These are phyloP conservation scores for Aspergillus cristatus DNA, from an alignment of 495 filamentous ascomycete genomes.

Conservation along the genomic window DNA sequence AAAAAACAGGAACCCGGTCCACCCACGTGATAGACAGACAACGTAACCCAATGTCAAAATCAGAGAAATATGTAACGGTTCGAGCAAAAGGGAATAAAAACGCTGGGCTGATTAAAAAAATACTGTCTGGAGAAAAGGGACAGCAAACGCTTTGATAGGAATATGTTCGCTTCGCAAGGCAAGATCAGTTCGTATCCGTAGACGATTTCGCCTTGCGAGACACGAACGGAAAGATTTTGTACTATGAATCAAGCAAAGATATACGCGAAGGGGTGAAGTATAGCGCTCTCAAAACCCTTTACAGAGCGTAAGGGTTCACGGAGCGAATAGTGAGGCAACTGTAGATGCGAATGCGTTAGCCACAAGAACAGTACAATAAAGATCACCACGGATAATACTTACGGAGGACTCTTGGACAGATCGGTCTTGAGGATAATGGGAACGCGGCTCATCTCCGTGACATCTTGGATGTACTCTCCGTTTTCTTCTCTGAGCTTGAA, in stretches of 20 bases:
- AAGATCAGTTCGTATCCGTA: slow-evolving; percentile 17
- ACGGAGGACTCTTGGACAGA: slow-evolving; percentile 97
- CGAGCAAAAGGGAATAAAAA: slow-evolving; percentile 10
- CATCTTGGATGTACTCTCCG: slow-evolving; percentile 95
- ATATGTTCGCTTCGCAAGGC: slow-evolving; percentile 21
- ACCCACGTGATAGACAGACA: slow-evolving; percentile 4
- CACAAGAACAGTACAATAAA: no score
- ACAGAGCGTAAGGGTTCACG: slow-evolving; percentile 92
- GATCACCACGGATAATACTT: slow-evolving; percentile 35
- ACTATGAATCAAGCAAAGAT: slow-evolving; percentile 12
- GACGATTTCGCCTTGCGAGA: slow-evolving; percentile 5
- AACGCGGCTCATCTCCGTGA: slow-evolving; percentile 93
- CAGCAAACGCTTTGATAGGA: slow-evolving; percentile 5
- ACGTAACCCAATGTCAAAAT: background rate
- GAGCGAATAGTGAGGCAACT: slow-evolving; percentile 97
- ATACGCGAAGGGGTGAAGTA: slow-evolving; percentile 16
- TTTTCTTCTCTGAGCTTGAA: slow-evolving; percentile 88
- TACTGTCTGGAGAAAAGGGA: slow-evolving; percentile 7
- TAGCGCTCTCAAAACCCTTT: slow-evolving; percentile 10
- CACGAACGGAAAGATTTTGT: slow-evolving; percentile 5
- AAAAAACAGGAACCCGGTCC: slow-evolving; percentile 3
- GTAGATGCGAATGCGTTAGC: slow-evolving; percentile 26
- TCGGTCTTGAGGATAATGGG: slow-evolving; percentile 97
- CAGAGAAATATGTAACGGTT: background rate
- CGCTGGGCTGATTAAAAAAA: slow-evolving; percentile 20